phyloP scores from a whole-genome alignment of 2,329 filamentous ascomycete genomes.

The Aspergillus felis region DNA sequence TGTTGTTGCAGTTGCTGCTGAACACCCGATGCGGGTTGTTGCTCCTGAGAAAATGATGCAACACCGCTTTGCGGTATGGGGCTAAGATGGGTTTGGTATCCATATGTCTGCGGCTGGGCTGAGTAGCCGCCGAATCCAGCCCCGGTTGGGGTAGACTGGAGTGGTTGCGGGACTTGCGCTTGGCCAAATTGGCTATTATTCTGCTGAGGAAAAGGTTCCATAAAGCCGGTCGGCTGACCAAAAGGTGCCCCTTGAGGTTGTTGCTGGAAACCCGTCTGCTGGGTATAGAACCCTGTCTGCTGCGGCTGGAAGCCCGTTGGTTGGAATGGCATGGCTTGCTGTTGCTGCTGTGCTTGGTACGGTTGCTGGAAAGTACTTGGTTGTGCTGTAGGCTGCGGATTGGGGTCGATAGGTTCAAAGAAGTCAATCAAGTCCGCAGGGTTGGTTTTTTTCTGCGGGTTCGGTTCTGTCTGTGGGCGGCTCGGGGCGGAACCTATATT shows the following conservation, averaged over 20 bases:
- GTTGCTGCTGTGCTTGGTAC: constrained; percentile 22
- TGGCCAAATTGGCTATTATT: constrained; percentile 37
- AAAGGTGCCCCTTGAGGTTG: constrained; percentile 21
- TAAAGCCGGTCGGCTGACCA: constrained; percentile 18
- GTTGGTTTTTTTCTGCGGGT: constrained; percentile 33
- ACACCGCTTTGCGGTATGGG: constrained; percentile 50
- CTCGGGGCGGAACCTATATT: constrained; percentile 19
- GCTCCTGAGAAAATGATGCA: constrained; percentile 44
- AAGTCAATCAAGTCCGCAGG: constrained; percentile 82
- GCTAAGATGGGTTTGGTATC: constrained; percentile 39
- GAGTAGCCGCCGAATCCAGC: constrained; percentile 82
- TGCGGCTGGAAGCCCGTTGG: constrained; percentile 36
- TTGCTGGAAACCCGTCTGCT: constrained; percentile 38
- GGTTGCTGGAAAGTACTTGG: constrained; percentile 38
- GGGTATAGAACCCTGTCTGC: constrained; percentile 27
- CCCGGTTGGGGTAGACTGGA: constrained; percentile 64
- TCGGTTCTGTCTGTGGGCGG: constrained; percentile 26
- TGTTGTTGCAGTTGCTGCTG: constrained; percentile 42
- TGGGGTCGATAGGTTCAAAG: constrained; percentile 88
- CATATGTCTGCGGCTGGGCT: constrained; percentile 60
- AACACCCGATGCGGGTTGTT: constrained; percentile 21
- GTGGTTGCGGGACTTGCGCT: constrained; percentile 38
- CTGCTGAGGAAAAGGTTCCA: constrained; percentile 22
- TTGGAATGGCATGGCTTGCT: constrained; percentile 11
- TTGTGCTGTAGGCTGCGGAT: constrained; percentile 66